phyloP scores from a whole-genome alignment of 257 asterid genomes.

The Linderniella brevidens region DNA sequence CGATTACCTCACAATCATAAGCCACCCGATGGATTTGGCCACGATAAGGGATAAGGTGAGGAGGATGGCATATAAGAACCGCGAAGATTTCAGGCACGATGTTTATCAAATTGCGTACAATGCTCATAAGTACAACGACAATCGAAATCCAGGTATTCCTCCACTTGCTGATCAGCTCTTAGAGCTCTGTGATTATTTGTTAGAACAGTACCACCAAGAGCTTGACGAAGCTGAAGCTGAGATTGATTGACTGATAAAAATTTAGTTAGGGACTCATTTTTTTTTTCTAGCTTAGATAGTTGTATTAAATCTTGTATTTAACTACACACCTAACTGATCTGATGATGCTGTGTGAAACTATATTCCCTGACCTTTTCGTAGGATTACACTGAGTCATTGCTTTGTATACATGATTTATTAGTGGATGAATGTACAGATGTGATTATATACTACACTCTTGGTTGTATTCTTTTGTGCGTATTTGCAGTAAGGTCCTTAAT shows the following conservation, averaged over 20 bases:
- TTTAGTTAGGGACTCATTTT: background rate
- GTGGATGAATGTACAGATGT: too few species aligned
- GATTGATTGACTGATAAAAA: slow-evolving; percentile 24
- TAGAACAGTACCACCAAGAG: slow-evolving; percentile 29
- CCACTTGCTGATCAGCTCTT: slow-evolving; percentile 96
- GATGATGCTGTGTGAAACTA: too few species aligned
- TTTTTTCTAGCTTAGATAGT: background rate
- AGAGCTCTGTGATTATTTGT: slow-evolving; percentile 73
- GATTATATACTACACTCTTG: too few species aligned
- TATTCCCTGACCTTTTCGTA: too few species aligned
- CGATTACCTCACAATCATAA: slow-evolving; percentile 44
- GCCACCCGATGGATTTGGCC: slow-evolving; percentile 81
- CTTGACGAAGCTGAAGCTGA: slow-evolving; percentile 78
- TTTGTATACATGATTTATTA: too few species aligned
- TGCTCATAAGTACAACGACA: slow-evolving; percentile 70
- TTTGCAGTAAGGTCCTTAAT: too few species aligned
- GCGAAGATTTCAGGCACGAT: slow-evolving; percentile 77
- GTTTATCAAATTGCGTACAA: slow-evolving; percentile 58
- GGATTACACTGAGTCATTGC: too few species aligned
- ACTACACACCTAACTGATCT: too few species aligned
- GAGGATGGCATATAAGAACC: slow-evolving; percentile 68
- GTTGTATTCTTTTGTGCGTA: too few species aligned
- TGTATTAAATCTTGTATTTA: too few species aligned
- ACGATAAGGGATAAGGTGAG: slow-evolving; percentile 61
- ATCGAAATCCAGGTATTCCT: slow-evolving; percentile 86